Evolutionary conservation across 495 filamentous ascomycete genomes (phyloP).

Genomic region (Aspergillus diversus): DNA sequence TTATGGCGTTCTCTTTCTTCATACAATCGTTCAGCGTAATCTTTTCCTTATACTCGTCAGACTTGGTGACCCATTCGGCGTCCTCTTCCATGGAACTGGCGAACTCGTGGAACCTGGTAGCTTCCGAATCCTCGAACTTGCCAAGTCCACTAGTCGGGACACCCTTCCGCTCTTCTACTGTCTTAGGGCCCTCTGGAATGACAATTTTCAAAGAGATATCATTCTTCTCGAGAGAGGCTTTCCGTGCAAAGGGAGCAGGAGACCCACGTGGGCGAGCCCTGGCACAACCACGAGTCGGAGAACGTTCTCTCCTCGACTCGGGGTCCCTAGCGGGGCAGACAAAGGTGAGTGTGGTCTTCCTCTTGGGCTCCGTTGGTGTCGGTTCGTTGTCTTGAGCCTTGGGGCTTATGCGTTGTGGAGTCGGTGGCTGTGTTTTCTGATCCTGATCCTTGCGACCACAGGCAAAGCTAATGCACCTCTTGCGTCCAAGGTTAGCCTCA

Average conservation of each 20-base stretch:
- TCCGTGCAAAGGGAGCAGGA: conserved; percentile 55
- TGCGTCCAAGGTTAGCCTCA: conserved; percentile 65
- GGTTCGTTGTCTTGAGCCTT: conserved; percentile 22
- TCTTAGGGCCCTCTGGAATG: conserved; percentile 8
- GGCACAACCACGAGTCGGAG: conserved; percentile 34
- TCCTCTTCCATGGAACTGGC: conserved; percentile 78
- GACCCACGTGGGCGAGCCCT: conserved; percentile 48
- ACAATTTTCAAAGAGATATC: conserved; percentile 4
- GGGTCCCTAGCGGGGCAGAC: conserved; percentile 58
- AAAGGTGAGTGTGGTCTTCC: conserved; percentile 61
- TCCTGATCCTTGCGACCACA: conserved; percentile 59
- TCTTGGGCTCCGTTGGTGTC: conserved; percentile 44
- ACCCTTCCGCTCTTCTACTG: conserved; percentile 25
- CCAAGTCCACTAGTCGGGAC: conserved; percentile 49
- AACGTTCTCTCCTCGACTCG: conserved; percentile 35
- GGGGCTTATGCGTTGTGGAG: conserved; percentile 20
- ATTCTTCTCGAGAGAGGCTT: conserved; percentile 37
- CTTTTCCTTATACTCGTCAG: conserved; percentile 63
- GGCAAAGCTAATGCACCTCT: conserved; percentile 91
- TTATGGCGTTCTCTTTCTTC: conserved; percentile 85
- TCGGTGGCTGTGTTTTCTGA: conserved; percentile 27
- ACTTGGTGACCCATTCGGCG: conserved; percentile 82
- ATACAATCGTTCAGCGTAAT: conserved; percentile 89
- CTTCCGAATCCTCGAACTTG: conserved; percentile 66
- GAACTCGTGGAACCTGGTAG: conserved; percentile 89